Evolutionary conservation across 139 green algal genomes (phyloP).

Genomic region (Picochlorum sp.): DNA sequence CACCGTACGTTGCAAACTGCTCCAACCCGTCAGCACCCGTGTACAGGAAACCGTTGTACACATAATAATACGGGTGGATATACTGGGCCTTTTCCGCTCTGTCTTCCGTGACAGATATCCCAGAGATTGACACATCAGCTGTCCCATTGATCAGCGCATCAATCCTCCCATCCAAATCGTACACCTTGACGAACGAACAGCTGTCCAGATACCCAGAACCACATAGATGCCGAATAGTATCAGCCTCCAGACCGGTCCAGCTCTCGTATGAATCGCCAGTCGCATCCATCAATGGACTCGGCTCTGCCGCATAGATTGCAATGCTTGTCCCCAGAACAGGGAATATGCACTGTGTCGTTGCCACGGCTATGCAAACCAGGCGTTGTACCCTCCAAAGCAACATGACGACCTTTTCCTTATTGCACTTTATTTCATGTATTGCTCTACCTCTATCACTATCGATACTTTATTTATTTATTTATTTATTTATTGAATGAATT

Average conservation of each 20-base stretch:
- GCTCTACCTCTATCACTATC: no score
- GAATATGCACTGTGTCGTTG: background rate
- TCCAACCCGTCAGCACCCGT: background rate
- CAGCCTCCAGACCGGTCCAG: background rate
- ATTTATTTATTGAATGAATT: no score
- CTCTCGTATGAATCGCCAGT: background rate
- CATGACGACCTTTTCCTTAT: no score
- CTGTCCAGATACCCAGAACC: background rate
- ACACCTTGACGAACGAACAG: background rate
- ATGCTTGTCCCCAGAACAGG: background rate
- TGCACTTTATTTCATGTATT: no score
- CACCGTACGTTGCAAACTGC: background rate
- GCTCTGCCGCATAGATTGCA: background rate
- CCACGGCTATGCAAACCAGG: no score
- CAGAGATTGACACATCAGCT: background rate
- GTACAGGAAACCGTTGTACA: background rate
- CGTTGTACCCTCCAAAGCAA: no score
- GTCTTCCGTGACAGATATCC: background rate
- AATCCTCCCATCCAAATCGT: background rate
- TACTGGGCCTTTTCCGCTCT: background rate
- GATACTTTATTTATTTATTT: no score
- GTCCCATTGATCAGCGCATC: background rate
- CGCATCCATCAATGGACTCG: background rate
- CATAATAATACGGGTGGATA: background rate
- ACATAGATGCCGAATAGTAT: background rate